Evolutionary conservation across 2,329 filamentous ascomycete species (phyloP).

Genomic region (Rasamsonia emersonii): DNA sequence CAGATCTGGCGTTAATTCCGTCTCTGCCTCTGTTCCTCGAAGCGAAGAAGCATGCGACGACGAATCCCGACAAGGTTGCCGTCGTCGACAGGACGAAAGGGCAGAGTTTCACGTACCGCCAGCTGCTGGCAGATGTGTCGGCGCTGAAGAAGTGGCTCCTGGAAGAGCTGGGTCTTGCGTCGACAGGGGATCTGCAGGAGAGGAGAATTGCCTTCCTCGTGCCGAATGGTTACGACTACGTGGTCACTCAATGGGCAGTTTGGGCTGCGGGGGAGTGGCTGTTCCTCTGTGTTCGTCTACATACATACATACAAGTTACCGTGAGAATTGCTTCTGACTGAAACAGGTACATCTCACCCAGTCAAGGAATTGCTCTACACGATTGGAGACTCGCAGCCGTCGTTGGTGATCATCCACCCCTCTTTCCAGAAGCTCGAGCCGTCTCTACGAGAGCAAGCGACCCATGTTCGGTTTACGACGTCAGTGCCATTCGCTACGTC

Average conservation of each 20-base stretch:
- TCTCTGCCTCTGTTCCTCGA: conserved; percentile 32
- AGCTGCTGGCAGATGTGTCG: conserved; percentile 32
- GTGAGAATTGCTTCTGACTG: conserved; percentile 5
- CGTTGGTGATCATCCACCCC: conserved; percentile 33
- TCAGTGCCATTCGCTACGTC: conserved; percentile 18
- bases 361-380: conserved; percentile 35
- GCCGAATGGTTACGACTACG: conserved; percentile 36
- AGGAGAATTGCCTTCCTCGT: conserved; percentile 30
- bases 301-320: conserved; percentile 1
- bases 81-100: conserved; percentile 31
- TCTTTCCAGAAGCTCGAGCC: conserved; percentile 26
- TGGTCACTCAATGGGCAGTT: conserved; percentile 34
- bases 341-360: conserved; percentile 32
- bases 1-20: conserved; percentile 20
- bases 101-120: conserved; percentile 31
- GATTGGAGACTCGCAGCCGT: conserved; percentile 34
- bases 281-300: conserved; percentile 33
- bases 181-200: conserved; percentile 25
- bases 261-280: conserved; percentile 37
- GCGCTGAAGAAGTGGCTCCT: conserved; percentile 28
- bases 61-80: conserved; percentile 26
- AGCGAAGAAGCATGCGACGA: conserved; percentile 26
- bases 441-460: conserved; percentile 21
- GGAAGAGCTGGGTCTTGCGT: conserved; percentile 18
- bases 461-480: conserved; percentile 22